phyloP scores from a whole-genome alignment of 1,284 basidiomycete species.

The Bondarzewia mesenterica region DNA sequence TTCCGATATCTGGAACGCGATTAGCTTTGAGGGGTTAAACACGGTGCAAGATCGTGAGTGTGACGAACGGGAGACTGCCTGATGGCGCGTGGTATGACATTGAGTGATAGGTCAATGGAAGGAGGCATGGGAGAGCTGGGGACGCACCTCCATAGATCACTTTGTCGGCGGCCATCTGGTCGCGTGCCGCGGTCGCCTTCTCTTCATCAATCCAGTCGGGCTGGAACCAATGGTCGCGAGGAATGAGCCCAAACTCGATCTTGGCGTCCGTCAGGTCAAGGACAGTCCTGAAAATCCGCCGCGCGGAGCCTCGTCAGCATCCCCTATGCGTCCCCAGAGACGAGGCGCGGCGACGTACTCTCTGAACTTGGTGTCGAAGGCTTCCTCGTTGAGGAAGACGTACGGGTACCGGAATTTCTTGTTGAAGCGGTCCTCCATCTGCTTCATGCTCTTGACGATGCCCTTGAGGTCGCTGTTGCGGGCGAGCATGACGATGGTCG shows the following conservation, averaged over 20 bases:
- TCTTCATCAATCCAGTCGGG: constrained; percentile 67
- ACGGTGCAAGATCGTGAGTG: constrained; percentile 10
- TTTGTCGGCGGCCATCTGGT: not conserved
- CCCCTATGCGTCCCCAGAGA: not conserved
- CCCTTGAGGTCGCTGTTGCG: constrained; percentile 71
- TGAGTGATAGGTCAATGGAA: not conserved
- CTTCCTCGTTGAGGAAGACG: constrained; percentile 74
- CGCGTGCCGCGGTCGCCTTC: constrained; percentile 36
- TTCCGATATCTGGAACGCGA: constrained; percentile 52
- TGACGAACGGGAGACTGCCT: constrained; percentile 56
- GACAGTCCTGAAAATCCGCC: constrained; percentile 40
- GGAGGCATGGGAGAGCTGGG: not conserved
- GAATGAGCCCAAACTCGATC: constrained; percentile 76
- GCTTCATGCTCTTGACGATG: constrained; percentile 62
- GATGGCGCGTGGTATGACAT: not conserved
- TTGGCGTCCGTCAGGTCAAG: constrained; percentile 52
- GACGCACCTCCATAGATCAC: constrained; percentile 57
- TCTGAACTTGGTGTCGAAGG: constrained; percentile 69
- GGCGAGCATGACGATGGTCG: constrained; percentile 76
- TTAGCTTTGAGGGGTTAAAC: not conserved
- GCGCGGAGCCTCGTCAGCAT: not conserved
- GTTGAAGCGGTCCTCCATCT: constrained; percentile 75
- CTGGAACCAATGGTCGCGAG: constrained; percentile 41
- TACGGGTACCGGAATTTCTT: constrained; percentile 77
- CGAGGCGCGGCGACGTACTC: constrained; percentile 27